Base-by-base conservation (phyloP, 2,329 filamentous ascomycete species). In the Penicillium sp. region DNA sequence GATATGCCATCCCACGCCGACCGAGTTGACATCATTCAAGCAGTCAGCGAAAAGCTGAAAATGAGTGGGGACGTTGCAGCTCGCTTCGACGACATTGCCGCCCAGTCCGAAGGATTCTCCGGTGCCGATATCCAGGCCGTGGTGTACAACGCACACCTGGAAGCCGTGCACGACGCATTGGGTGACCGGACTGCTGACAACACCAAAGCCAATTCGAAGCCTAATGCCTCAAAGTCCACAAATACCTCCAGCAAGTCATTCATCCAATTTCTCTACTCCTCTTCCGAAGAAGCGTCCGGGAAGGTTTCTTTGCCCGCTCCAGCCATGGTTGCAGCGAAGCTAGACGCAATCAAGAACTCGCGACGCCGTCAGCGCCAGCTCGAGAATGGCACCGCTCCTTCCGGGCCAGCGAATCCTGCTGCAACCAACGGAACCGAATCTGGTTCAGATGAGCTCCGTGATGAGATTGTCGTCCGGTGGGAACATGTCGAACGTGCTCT, bases 61-160 rank as follows among this genome's bases (percentile, higher is more conserved):
- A 81, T 98, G 39, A 86, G 83, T 9, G 80, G 85, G 3, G 85
- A 89, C 53, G 80, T 96, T 16, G 76, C 84, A 11, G 78, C 82
- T 53, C 82, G 81, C 8, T 75, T 96, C 29, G 78, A 77, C n/a
- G 90, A 93, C 59, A 85, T 99, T 24, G 93, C 92, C 0, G 80
- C 79, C 16, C 81, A 86, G 16, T 98, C 93, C 0, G 89, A 95
- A 57, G 95, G 95, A 10, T 97, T 96, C 73, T 95, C 91, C 0
- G 95, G 95, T 13, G 95, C 95, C 1, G 95, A 99, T 76, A 80
- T 99, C 3, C 95, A 99, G 74, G 95, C 93, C 0, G 84, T 99
- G 7, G 87, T 98, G 44, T 97, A 96, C 68, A 99, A 99, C 65
- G 93, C 95, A 0, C 95, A 99, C 72, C 83, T 99, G 6, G 93